Conservation (phyloP, 78 protist species). For the Mantamonas sphyraenae region DNA sequence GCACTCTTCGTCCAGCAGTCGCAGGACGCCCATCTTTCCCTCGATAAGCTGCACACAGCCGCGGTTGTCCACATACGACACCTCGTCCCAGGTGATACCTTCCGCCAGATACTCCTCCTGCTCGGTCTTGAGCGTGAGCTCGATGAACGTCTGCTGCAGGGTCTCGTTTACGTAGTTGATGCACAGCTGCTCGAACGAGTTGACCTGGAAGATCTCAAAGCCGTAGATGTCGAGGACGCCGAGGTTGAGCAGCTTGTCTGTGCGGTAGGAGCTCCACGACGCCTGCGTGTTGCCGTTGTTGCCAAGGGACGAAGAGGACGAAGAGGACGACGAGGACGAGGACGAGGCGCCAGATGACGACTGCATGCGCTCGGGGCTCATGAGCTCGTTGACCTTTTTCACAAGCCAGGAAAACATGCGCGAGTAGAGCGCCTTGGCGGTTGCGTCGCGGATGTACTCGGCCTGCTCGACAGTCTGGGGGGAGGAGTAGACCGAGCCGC, state of each 20-base stretch:
- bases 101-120: conserved; percentile 85
- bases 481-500: background rate
- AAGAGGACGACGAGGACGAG: background rate
- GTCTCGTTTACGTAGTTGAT: conserved; percentile 86
- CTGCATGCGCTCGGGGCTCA: conserved; percentile 40
- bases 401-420: conserved; percentile 84
- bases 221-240: conserved; percentile 91
- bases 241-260: conserved; percentile 33
- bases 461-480: conserved; percentile 43
- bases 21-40: conserved; percentile 39
- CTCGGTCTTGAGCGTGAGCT: conserved; percentile 76
- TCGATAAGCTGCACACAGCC: conserved; percentile 63
- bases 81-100: conserved; percentile 34
- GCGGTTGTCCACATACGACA: conserved; percentile 79
- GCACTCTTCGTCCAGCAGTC: conserved; percentile 71
- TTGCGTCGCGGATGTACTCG: conserved; percentile 63
- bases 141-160: conserved; percentile 87
- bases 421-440: conserved; percentile 85
- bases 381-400: conserved; percentile 43
- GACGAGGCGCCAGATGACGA: conserved; percentile 24
- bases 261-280: background rate
- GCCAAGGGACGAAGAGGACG: background rate
- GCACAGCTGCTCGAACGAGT: conserved; percentile 51
- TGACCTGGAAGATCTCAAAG: conserved; percentile 81
- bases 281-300: too few species aligned